Base-by-base conservation (phyloP, 139 green algal genomes). In the Spirogloea muscicola region DNA sequence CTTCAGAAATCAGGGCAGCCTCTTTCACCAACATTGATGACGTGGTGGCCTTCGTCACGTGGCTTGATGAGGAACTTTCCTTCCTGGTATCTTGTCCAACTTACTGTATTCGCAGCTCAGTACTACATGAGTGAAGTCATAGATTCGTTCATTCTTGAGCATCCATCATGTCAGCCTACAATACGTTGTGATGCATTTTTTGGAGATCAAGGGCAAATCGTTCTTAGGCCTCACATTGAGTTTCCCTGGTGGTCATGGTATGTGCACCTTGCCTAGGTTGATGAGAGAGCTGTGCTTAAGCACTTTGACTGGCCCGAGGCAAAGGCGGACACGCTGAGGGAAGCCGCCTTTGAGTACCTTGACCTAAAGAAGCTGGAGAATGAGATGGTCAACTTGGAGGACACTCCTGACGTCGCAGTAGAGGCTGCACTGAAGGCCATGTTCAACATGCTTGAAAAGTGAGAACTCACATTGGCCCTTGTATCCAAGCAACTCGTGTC, bases 201-300 rank as follows among this genome's bases (percentile, higher is more conserved):
- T n/a, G n/a, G n/a, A n/a, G n/a, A n/a, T n/a, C n/a, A n/a, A n/a
- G n/a, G n/a, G n/a, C n/a, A n/a, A n/a, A n/a, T n/a, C n/a, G n/a
- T n/a, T n/a, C n/a, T n/a, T n/a, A n/a, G n/a, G n/a, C n/a, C n/a
- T n/a, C n/a, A n/a, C n/a, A n/a, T n/a, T n/a, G n/a, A n/a, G n/a
- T n/a, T n/a, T n/a, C n/a, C n/a, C n/a, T n/a, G n/a, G n/a, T n/a
- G n/a, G n/a, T n/a, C n/a, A n/a, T n/a, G n/a, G n/a, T n/a, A n/a
- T n/a, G n/a, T n/a, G n/a, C n/a, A n/a, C n/a, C n/a, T n/a, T n/a
- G n/a, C n/a, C n/a, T 48, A 80, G 72, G 72, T 83, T 18, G 77
- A 84, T 48, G 77, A 84, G 71, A 58, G 58, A 3, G 77, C 77
- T 29, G 68, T 84, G 51, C 58, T 84, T 36, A 84, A 84, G 65